These are phyloP conservation scores for Pichia sp. DNA, from an alignment of 1,139 yeast genomes.

Conservation along the genomic window DNA sequence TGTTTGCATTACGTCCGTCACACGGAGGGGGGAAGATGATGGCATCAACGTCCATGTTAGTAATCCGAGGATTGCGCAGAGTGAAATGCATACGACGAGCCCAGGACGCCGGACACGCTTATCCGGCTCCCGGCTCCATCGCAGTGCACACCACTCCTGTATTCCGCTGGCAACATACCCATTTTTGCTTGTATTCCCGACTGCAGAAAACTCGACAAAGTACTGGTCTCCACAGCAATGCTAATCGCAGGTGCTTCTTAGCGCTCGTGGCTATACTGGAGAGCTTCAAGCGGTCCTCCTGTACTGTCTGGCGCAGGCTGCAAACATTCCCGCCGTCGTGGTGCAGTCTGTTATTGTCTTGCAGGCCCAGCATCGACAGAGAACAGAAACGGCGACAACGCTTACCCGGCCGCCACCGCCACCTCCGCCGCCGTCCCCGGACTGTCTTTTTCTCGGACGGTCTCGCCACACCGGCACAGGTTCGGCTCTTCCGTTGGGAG, in stretches of 20 bases:
- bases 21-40: neutral
- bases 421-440: too few species aligned
- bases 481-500: neutral
- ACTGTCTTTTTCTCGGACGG: too few species aligned
- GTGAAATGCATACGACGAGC: too few species aligned
- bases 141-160: too few species aligned
- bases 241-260: neutral
- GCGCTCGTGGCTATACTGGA: neutral
- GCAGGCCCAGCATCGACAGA: neutral
- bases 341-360: neutral
- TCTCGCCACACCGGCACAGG: neutral
- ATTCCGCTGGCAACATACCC: neutral
- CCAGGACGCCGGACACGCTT: too few species aligned
- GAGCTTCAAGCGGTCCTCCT: too few species aligned
- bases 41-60: neutral
- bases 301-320: neutral
- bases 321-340: neutral
- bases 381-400: conserved; percentile 1
- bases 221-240: neutral
- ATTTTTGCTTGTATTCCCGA: neutral
- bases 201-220: neutral
- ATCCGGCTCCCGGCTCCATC: too few species aligned
- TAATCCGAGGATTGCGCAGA: neutral
- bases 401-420: neutral
- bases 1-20: conserved; percentile 1